Conservation (phyloP, 2,329 filamentous ascomycete species). For the Uncinocarpus reesii region DNA sequence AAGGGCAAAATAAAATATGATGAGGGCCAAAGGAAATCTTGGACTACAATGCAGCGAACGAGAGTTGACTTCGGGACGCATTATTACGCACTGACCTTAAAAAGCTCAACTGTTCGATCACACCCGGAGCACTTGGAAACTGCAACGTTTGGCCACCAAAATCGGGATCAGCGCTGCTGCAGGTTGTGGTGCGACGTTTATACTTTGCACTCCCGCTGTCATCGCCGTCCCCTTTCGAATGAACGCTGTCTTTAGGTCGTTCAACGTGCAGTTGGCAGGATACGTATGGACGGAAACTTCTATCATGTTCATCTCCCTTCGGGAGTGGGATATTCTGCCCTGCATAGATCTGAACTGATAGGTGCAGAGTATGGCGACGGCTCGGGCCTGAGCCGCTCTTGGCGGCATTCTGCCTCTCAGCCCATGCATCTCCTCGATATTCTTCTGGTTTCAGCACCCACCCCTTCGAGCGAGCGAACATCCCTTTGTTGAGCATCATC, state of each 20-base stretch:
- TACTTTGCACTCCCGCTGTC: slow-evolving; percentile 41
- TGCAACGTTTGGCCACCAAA: slow-evolving; percentile 52
- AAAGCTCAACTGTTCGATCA: slow-evolving; percentile 62
- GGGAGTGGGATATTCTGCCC: slow-evolving; percentile 67
- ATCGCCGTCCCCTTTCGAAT: slow-evolving; percentile 41
- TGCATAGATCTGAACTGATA: slow-evolving; percentile 63
- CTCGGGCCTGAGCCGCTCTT: slow-evolving; percentile 17
- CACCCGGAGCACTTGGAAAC: slow-evolving; percentile 47
- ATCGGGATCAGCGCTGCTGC: slow-evolving; percentile 52
- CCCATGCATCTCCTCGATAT: slow-evolving; percentile 43
- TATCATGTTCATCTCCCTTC: slow-evolving; percentile 42
- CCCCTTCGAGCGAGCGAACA: slow-evolving; percentile 72
- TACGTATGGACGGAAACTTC: slow-evolving; percentile 61
- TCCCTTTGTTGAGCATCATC: slow-evolving; percentile 92
- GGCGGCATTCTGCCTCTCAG: not conserved
- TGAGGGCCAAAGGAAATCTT: not conserved
- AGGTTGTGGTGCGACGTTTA: slow-evolving; percentile 49
- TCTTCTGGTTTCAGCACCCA: slow-evolving; percentile 77
- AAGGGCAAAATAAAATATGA: not conserved
- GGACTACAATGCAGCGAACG: too few relatives aligned
- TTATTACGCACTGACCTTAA: slow-evolving; percentile 53
- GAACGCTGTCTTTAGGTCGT: slow-evolving; percentile 43
- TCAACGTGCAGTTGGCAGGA: slow-evolving; percentile 76
- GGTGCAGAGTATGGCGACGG: slow-evolving; percentile 47
- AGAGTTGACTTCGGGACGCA: not conserved